Evolutionary conservation across 139 green algal species (phyloP), one percentile per base, ranked within the genome.

Genomic region (Chlamydomonas sp.): DNA sequence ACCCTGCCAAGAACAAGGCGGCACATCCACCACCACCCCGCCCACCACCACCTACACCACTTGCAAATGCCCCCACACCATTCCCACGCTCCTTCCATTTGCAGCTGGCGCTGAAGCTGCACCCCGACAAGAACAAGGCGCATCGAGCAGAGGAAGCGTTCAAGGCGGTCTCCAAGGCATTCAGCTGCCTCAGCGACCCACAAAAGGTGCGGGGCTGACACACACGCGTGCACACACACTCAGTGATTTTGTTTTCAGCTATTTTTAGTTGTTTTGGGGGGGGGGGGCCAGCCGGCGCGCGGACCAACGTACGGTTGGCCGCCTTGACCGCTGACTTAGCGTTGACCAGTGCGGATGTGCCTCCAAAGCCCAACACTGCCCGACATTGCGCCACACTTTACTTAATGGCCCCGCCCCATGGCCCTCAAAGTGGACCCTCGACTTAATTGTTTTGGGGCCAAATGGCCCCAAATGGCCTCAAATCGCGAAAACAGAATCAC

Each of bases 51-150:
- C 30, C n/a, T n/a, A n/a, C n/a, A n/a, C n/a, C n/a, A n/a, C n/a
- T n/a, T n/a, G n/a, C n/a, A n/a, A n/a, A n/a, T n/a, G n/a, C n/a
- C n/a, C n/a, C n/a, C n/a, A 34, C 6, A 13, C 29, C 13, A 35
- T 71, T 48, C 31, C 48, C 66, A 20, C 33, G 5, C 29, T 28
- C 30, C 33, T 29, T 34, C 5, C 29, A 6, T 1, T 5, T 3
- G 47, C 69, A 85, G 79, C 67, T 89, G 13, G 81, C 83, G 2
- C 74, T 89, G 38, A 85, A 82, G 60, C 66, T 86, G 50, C 83
- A 89, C 65, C 83, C 83, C 3, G 83, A 89, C 74, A 89, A 87
- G 72, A 86, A 86, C 76, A 77, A 71, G 29, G 85, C 81, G 6
- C 57, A 38, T 8, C 35, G 69, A 3, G 74, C 76, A 5, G 81